phyloP scores from a whole-genome alignment of 768 basidiomycete species.

The Russula abietina region DNA sequence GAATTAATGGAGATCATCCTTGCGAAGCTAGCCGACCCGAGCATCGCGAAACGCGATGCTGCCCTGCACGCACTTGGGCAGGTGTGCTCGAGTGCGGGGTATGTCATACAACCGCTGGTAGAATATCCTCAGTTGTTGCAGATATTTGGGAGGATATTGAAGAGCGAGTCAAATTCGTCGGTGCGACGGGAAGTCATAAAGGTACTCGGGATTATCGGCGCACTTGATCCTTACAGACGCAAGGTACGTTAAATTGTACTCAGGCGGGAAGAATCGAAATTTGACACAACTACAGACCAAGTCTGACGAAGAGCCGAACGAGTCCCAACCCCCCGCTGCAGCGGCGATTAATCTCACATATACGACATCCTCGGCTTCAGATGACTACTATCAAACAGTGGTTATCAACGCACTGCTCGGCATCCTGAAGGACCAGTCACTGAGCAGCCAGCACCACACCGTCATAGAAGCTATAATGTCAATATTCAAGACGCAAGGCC shows the following conservation, averaged over 20 bases:
- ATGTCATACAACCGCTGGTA: constrained; percentile 84
- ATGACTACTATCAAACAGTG: constrained; percentile 96
- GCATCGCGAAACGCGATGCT: constrained; percentile 84
- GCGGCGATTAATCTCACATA: constrained; percentile 66
- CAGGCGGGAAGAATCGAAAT: neutral
- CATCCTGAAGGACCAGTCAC: constrained; percentile 83
- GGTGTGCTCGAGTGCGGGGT: constrained; percentile 91
- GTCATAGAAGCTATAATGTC: constrained; percentile 98
- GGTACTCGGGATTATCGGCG: constrained; percentile 92
- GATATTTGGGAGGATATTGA: constrained; percentile 75
- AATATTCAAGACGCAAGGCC: constrained; percentile 95
- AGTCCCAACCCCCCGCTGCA: constrained; percentile 47
- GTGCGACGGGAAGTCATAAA: constrained; percentile 88
- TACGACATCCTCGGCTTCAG: constrained; percentile 59
- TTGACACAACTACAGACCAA: constrained; percentile 37
- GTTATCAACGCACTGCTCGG: constrained; percentile 83
- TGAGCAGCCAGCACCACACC: constrained; percentile 81
- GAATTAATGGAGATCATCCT: constrained; percentile 90
- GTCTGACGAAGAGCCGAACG: constrained; percentile 53
- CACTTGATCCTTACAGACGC: constrained; percentile 90
- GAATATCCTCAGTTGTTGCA: constrained; percentile 90
- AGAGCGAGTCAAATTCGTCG: constrained; percentile 64
- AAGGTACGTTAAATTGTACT: constrained; percentile 51
- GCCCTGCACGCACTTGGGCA: constrained; percentile 93
- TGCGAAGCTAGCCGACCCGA: constrained; percentile 81